Evolutionary conservation across 305 asterid genomes (phyloP), one percentile per base, ranked within the genome.

Genomic region (Fraxinus nigra): DNA sequence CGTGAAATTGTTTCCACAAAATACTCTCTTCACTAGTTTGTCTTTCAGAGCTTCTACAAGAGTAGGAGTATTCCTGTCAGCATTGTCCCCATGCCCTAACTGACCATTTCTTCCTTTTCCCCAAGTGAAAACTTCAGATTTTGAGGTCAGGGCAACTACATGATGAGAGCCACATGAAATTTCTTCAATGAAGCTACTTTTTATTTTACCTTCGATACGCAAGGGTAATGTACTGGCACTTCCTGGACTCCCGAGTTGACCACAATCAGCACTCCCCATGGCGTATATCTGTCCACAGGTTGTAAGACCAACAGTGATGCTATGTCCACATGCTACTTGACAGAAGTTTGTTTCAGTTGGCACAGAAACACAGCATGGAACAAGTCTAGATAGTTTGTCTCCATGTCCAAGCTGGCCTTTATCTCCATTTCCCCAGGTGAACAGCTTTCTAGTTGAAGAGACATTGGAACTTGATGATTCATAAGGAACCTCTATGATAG

Each of bases 351-450:
- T 87, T 61, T 89, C 88, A 73, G 59, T 84, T 78, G 87, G 81
- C 33, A 63, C 61, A 35, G 77, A 38, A 34, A 93, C 83, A 33
- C 82, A 79, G 65, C 65, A 82, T 7, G 97, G 97, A 76, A 85
- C 78, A 32, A 88, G 84, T 86, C 83, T 84, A 72, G 88, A 72
- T 51, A 80, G 80, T 67, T 83, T 87, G 82, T 93, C 93, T 76
- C 91, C 90, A 37, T 90, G 97, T 54, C 97, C 97, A 63, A 93
- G 94, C 87, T 90, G 94, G 77, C 93, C 96, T 33, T 89, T 87
- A 82, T 92, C 93, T 65, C 97, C 97, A 85, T 86, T 90, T 74
- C 97, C 97, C 97, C 97, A 93, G 24, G 96, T 90, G 92, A 90
- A 93, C 46, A 93, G 92, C 87, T 87, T 93, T 87, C 90, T 86